These are phyloP conservation scores for Aethionema arabicum DNA, from an alignment of 345 rosid species.

Conservation along the genomic window DNA sequence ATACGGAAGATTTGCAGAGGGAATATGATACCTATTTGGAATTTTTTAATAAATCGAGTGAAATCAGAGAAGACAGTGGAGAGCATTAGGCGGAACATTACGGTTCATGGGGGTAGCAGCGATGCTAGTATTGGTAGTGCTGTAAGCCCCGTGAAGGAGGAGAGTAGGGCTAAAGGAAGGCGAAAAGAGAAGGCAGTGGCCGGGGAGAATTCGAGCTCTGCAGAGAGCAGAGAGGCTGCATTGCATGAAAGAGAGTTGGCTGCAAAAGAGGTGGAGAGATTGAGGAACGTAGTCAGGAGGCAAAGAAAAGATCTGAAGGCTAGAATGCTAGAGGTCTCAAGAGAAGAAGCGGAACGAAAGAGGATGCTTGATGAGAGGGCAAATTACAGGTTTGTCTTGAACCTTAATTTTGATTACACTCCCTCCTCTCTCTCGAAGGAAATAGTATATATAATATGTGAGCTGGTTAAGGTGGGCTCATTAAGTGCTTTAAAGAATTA, in stretches of 20 bases:
- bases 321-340: slow-evolving; percentile 84
- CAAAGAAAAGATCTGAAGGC: slow-evolving; percentile 83
- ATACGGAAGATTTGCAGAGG: slow-evolving; percentile 75
- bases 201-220: slow-evolving; percentile 38
- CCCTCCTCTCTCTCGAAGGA: background rate
- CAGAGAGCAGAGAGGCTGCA: slow-evolving; percentile 63
- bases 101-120: slow-evolving; percentile 60
- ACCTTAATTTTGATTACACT: slow-evolving; percentile 2
- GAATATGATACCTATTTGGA: slow-evolving; percentile 79
- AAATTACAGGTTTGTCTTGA: slow-evolving; percentile 61
- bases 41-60: slow-evolving; percentile 56
- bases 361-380: slow-evolving; percentile 90
- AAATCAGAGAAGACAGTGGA: slow-evolving; percentile 82
- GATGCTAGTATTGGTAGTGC: slow-evolving; percentile 33
- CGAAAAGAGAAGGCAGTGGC: slow-evolving; percentile 53
- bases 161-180: slow-evolving; percentile 50
- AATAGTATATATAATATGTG: background rate
- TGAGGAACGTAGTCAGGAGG: slow-evolving; percentile 71
- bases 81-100: slow-evolving; percentile 66
- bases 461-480: background rate
- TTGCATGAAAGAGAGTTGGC: slow-evolving; percentile 70
- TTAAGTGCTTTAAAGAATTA: slow-evolving; percentile 1
- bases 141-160: slow-evolving; percentile 49
- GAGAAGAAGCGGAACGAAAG: slow-evolving; percentile 93
- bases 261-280: slow-evolving; percentile 74